phyloP scores from a whole-genome alignment of 805 yeast genomes.

The Yamadazyma takamatsuzukensis region DNA sequence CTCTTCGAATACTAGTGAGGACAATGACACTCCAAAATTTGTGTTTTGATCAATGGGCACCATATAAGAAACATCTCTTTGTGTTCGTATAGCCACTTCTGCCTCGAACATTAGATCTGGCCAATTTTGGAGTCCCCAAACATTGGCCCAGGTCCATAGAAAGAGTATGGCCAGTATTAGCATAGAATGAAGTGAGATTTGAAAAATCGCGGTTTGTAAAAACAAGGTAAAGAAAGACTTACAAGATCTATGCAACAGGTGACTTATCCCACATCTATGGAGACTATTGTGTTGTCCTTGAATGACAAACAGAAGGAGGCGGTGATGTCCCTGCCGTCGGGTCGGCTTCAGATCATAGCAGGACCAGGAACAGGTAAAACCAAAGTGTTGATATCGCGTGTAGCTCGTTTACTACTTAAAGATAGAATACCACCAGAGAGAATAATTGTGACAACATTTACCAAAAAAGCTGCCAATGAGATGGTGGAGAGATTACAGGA shows the following conservation, averaged over 20 bases:
- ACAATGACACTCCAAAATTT: slow-evolving; percentile 30
- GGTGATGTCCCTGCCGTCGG: slow-evolving; percentile 35
- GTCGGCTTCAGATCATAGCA: slow-evolving; percentile 49
- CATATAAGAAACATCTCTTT: slow-evolving; percentile 29
- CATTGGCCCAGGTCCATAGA: no score
- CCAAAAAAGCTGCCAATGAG: slow-evolving; percentile 88
- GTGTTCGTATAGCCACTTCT: slow-evolving; percentile 23
- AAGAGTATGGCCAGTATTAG: no score
- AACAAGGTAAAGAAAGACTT: no score
- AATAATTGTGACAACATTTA: slow-evolving; percentile 85
- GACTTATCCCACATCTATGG: no score
- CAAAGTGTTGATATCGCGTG: slow-evolving; percentile 73
- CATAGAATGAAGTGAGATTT: no score
- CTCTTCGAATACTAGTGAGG: slow-evolving; percentile 23
- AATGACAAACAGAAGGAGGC: slow-evolving; percentile 44
- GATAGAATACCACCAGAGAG: slow-evolving; percentile 53
- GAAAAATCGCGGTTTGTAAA: no score
- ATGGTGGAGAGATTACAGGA: slow-evolving; percentile 59
- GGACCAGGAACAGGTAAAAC: slow-evolving; percentile 79
- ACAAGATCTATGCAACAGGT: no score
- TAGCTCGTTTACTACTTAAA: slow-evolving; percentile 60
- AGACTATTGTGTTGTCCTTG: no score
- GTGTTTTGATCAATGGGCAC: slow-evolving; percentile 33
- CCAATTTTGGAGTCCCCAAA: slow-evolving; percentile 13
- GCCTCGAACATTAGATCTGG: slow-evolving; percentile 9